Base-by-base conservation (phyloP, 306 rosid genomes). In the Benincasa hispida region DNA sequence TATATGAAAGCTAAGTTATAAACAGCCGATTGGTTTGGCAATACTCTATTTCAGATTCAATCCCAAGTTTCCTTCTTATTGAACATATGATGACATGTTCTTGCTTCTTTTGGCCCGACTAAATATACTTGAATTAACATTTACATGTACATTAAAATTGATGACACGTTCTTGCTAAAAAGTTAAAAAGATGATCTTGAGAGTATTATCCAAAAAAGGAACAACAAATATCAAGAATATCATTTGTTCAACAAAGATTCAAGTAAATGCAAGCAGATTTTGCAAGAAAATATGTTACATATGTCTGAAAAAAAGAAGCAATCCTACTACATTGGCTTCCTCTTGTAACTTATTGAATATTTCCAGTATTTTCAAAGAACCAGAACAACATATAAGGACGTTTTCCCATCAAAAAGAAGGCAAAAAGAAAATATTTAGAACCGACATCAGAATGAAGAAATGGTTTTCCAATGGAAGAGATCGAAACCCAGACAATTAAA, bases 331-430 rank as follows among this genome's bases (percentile, higher is more conserved):
- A 51, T 22, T 70, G 54, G 39, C 57, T 22, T 70, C 75, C 75
- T 17, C 77, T 41, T 15, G 60, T n/a, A 32, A 74, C 21, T 74
- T 54, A 55, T 75, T 74, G 51, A 55, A 74, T 13, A 34, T 54
- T 34, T 74, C 42, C n/a, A 32, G 66, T 19, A 63, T 74, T 74
- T 34, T 37, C 66, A 32, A 54, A 5, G 13, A 34, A 55, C 24
- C 21, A 74, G 17, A 74, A 54, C 65, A 50, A 55, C 2, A 39
- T 37, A 54, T 27, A 15, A 25, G 25, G 58, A 35, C 42, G 21
- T 47, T 27, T 70, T 70, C 34, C 76, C 76, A 70, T 50, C 9
- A 54, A 72, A 48, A 70, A 18, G 60, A 72, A 28, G 59, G 76
- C 76, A 47, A 28, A 28, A 69, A 27, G 35, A 10, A 47, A 69